Evolutionary conservation across 805 yeast species (phyloP), one percentile per base, ranked within the genome.

Genomic region (Hemisphaericaspora nanyangensis): DNA sequence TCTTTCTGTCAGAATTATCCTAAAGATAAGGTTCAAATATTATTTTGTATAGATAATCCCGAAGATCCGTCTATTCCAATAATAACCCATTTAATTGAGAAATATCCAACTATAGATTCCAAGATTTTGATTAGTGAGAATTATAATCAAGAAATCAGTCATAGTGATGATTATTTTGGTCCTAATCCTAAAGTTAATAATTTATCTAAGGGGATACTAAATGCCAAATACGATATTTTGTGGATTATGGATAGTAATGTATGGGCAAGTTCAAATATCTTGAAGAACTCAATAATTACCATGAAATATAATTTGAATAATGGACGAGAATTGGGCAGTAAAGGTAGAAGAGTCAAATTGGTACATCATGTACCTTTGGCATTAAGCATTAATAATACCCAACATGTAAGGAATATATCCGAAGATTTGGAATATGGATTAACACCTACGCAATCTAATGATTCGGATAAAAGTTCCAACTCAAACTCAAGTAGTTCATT

Each of bases 141-240:
- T 29, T 56, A 35, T 37, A 33, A 51, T 31, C 17, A 39, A 7
- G 28, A n/a, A 12, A 35, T 45, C 7, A 44, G 42, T 22, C 29
- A 29, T 11, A 53, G 61, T 6, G 83, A 79, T 32, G 61, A 60
- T 26, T 72, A 72, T 47, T 82, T 66, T 51, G 95, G 95, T 2
- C 93, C 95, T 5, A 88, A 88, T 51, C 96, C 96, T 6, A 88
- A 88, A 60, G 85, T 88, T 39, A 86, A 87, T 60, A 88, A 88
- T 59, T 64, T 88, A 33, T 80, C 88, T n/a, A 85, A 85, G 56
- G 96, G 95, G 5, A 86, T 82, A 53, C 57, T 65, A 29, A 59
- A 59, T 2, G 91, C 95, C 6, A 74, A 76, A 48, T 66, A 76
- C 58, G 95, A 88, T 53, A 73, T 84, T 15, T 48, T 89, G 10